Evolutionary conservation across 139 green algal genomes (phyloP).

Genomic region (Tetraselmis striata): DNA sequence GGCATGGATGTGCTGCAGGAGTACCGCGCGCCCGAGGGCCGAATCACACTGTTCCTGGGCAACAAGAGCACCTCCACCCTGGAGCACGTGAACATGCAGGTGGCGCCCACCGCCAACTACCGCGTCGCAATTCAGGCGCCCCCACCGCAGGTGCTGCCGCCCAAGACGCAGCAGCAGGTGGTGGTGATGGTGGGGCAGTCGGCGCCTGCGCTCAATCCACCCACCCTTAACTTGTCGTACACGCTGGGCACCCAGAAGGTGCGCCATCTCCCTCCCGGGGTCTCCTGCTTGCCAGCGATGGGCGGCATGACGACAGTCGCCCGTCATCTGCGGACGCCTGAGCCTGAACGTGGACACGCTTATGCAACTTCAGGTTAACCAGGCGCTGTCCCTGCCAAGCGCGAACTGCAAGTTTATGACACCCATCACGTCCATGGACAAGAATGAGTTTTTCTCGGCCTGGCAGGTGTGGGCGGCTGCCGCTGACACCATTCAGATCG

Average conservation of each 20-base stretch:
- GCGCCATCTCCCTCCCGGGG: too few species aligned
- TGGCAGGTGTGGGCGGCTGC: not conserved
- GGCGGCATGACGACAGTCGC: too few species aligned
- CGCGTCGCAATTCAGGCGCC: not conserved
- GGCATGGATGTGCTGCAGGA: too few species aligned
- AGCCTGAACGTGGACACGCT: too few species aligned
- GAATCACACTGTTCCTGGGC: not conserved
- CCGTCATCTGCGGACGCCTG: too few species aligned
- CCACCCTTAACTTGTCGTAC: not conserved
- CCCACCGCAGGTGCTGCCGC: not conserved
- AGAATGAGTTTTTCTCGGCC: not conserved
- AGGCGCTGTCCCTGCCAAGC: not conserved
- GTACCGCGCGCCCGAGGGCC: not conserved
- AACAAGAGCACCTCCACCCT: not conserved
- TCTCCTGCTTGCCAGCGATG: too few species aligned
- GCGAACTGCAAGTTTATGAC: not conserved
- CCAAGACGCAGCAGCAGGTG: not conserved
- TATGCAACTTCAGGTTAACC: too few species aligned
- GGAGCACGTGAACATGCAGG: not conserved
- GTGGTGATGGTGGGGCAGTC: not conserved
- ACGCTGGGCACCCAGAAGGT: not conserved
- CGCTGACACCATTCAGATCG: too few species aligned
- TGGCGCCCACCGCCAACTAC: not conserved
- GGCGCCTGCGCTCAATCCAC: not conserved
- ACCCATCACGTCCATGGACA: not conserved